phyloP scores from a whole-genome alignment of 495 filamentous ascomycete species.

The Annulohypoxylon nitens region DNA sequence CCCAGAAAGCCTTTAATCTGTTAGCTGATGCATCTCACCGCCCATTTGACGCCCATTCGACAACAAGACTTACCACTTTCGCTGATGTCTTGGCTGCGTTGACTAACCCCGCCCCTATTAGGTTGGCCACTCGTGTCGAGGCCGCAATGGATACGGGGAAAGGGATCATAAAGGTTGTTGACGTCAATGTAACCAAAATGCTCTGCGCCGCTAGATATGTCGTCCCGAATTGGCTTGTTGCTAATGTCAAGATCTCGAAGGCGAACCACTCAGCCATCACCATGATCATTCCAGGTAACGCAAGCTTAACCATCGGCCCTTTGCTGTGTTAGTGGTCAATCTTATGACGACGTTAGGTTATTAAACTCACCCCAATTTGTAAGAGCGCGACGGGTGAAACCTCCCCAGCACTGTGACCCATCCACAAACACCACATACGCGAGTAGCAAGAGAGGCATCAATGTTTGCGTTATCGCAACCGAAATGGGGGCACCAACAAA shows the following conservation, averaged over 20 bases:
- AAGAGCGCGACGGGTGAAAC: conserved; percentile 76
- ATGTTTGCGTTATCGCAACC: conserved; percentile 82
- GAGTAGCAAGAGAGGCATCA: conserved; percentile 82
- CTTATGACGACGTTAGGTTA: neutral
- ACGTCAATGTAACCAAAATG: conserved; percentile 66
- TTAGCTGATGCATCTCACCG: conserved; percentile 28
- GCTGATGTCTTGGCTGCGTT: conserved; percentile 78
- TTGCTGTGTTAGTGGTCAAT: conserved; percentile 25
- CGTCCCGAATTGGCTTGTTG: conserved; percentile 77
- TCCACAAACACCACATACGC: conserved; percentile 80
- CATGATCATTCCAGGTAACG: conserved; percentile 89
- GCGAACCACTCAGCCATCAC: conserved; percentile 91
- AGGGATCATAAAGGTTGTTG: conserved; percentile 70
- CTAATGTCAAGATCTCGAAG: conserved; percentile 83
- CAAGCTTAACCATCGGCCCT: conserved; percentile 83
- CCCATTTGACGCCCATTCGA: neutral
- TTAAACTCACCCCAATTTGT: conserved; percentile 75
- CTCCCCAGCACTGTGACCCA: conserved; percentile 89
- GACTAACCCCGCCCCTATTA: conserved; percentile 76
- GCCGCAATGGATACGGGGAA: conserved; percentile 73
- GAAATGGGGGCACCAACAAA: conserved; percentile 89
- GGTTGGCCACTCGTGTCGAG: conserved; percentile 73
- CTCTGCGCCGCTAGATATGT: conserved; percentile 75
- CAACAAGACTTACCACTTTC: conserved; percentile 66
- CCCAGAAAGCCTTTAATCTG: conserved; percentile 64